Conservation (phyloP, 1,284 basidiomycete genomes). For the Leccinum pachyderme region DNA sequence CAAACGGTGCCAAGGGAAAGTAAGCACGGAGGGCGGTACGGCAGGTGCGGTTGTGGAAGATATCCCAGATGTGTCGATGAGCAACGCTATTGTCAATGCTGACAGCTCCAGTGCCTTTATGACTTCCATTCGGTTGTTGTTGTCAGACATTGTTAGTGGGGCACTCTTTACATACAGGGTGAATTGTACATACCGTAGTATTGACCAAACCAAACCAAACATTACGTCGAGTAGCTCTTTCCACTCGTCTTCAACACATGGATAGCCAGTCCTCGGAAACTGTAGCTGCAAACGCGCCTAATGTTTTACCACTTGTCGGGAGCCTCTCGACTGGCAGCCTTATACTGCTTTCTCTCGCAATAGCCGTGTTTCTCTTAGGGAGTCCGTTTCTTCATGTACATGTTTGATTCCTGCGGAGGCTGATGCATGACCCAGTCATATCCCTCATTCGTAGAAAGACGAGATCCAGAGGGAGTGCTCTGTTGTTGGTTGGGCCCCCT, state of each 20-base stretch:
- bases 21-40: not conserved
- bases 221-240: not conserved
- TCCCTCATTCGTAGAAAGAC: slow-evolving; percentile 45
- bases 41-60: not conserved
- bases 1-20: not conserved
- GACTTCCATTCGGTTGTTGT: slow-evolving; percentile 3
- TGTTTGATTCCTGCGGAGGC: not conserved
- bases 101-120: not conserved
- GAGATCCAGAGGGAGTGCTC: slow-evolving; percentile 48
- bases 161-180: not conserved
- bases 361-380: slow-evolving; percentile 21
- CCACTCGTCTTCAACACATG: slow-evolving; percentile 10
- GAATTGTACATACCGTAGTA: not conserved
- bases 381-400: slow-evolving; percentile 21
- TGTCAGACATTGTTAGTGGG: slow-evolving; percentile 7
- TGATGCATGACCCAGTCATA: slow-evolving; percentile 33
- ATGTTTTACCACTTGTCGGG: slow-evolving; percentile 21
- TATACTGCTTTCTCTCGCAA: slow-evolving; percentile 23
- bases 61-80: no score
- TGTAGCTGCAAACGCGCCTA: slow-evolving; percentile 11
- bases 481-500: slow-evolving; percentile 66
- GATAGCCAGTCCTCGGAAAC: not conserved
- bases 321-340: slow-evolving; percentile 24
- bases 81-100: not conserved
- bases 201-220: not conserved